Base-by-base conservation (phyloP, 345 rosid species). In the Syzygium grande region DNA sequence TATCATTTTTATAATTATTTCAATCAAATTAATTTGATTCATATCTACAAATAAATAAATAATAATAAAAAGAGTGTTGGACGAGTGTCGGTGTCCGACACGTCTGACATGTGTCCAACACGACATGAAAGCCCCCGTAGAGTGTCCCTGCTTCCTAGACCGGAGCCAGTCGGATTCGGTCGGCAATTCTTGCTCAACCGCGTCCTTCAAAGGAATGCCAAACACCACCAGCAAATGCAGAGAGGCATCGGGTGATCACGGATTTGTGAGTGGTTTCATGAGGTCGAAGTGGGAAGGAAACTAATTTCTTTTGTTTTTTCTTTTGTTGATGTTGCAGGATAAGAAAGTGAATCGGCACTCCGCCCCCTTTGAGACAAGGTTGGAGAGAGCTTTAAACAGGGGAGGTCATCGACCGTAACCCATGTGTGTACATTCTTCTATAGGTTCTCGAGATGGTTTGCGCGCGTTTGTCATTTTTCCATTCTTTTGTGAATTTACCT, bases 331-430 rank as follows among this genome's bases (percentile, higher is more conserved):
- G 85, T 13, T 94, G 97, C 97, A 96, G 99, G 99, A 98, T 86
- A 96, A 91, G 91, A 94, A 89, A 85, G 99, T 96, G 90, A 95
- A 94, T 73, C 96, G 97, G 99, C 94, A 94, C 84, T 93, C 97
- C 30, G 96, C 98, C 19, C 99, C 99, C 52, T 98, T 95, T 87
- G 99, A 96, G 91, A 94, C 94, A n/a, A 94, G 98, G 93, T 90
- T 98, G 92, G 99, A 98, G 93, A 95, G 94, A 93, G 99, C 98
- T 92, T 90, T 98, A 94, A 91, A 89, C 84, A 90, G 90, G 87
- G 89, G 55, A 85, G 87, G 90, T 87, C 89, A 61, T 86, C 55
- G 59, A 43, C 52, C n/a, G 6, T 61, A 61, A 61, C 12, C 34
- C 55, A 16, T 16, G 55, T 6, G 38, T 25, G 2, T 19, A 25